Conservation (phyloP, 208 protist species). For the Acanthamoeba royreba region DNA sequence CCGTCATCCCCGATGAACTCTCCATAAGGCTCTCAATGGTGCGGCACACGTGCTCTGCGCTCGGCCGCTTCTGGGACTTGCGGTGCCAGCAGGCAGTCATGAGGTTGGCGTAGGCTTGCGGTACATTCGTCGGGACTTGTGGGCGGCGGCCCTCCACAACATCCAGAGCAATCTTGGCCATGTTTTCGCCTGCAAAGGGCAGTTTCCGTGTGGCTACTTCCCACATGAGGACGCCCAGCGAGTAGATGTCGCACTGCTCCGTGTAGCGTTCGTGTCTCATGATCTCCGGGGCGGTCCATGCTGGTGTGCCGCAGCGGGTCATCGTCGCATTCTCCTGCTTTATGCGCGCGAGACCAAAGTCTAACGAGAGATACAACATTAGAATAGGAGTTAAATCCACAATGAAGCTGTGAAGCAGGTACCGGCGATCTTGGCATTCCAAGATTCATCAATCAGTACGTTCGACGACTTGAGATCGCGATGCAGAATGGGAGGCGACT, state of each 20-base stretch:
- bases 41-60: background rate
- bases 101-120: background rate
- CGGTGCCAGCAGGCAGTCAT: constrained; percentile 11
- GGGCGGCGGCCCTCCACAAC: background rate
- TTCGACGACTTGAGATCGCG: constrained; percentile 35
- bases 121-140: background rate
- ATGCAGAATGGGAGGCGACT: background rate
- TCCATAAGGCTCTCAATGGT: background rate
- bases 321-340: constrained; percentile 24
- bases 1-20: too few species aligned
- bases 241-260: constrained; percentile 14
- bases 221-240: background rate
- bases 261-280: background rate
- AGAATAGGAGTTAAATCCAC: too few species aligned
- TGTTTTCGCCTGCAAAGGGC: constrained; percentile 22
- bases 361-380: too few species aligned
- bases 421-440: constrained; percentile 38
- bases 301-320: constrained; percentile 25
- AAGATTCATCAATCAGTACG: background rate
- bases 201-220: constrained; percentile 4
- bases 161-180: background rate
- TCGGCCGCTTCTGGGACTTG: constrained; percentile 16
- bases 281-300: constrained; percentile 9
- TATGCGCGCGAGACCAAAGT: constrained; percentile 38
- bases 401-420: too few species aligned